Conservation (phyloP, 805 yeast species). For the Candida ulmi region DNA sequence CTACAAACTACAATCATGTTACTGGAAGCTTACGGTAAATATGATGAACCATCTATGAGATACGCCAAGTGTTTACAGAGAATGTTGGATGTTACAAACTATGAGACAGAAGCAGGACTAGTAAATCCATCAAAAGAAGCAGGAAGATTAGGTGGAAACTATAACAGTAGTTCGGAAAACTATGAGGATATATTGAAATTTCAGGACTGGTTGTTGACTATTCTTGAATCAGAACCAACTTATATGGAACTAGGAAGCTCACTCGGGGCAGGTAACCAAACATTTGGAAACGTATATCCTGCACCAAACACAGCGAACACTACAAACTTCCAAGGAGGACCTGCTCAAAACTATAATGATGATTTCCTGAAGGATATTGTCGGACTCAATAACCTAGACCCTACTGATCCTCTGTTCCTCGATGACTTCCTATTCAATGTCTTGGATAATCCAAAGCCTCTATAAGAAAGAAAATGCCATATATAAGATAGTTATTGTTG, state of each 20-base stretch:
- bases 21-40: constrained; percentile 13
- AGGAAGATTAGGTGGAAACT: no score
- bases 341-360: constrained; percentile 1
- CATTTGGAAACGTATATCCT: no score
- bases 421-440: constrained; percentile 19
- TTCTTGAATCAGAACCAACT: neutral
- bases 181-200: constrained; percentile 18
- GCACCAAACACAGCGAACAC: no score
- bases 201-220: constrained; percentile 23
- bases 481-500: no score
- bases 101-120: no score
- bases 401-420: constrained; percentile 14
- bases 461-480: neutral
- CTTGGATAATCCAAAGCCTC: constrained; percentile 6
- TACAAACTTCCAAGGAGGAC: no score
- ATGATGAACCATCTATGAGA: constrained; percentile 15
- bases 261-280: no score
- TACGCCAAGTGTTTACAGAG: constrained; percentile 11
- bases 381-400: constrained; percentile 9
- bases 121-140: no score
- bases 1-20: constrained; percentile 18
- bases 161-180: constrained; percentile 11
- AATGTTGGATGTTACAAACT: constrained; percentile 9
- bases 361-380: constrained; percentile 17
- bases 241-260: no score